A percentile compares a stretch with the other conserved stretches of the same genome.
These are phyloP conservation scores for Heritiera fomes DNA, from an alignment of 345 rosid species.

Conservation along the genomic window DNA sequence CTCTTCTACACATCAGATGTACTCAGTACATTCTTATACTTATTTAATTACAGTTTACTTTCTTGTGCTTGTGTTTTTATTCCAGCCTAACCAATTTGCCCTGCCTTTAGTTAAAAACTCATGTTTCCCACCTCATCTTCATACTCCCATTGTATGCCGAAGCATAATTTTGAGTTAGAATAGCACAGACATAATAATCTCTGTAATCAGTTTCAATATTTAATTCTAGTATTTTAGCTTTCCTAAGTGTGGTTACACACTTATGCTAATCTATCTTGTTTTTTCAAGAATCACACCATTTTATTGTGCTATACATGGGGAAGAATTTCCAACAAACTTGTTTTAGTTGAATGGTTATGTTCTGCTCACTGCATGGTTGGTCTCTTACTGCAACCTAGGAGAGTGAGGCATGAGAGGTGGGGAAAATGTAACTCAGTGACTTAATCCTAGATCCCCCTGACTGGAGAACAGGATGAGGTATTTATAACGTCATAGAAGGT, in stretches of 20 bases:
- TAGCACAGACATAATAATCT: neutral
- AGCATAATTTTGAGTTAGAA: neutral
- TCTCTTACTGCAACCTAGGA: neutral
- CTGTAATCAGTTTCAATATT: no score
- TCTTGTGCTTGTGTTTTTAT: no score
- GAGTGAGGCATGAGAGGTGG: neutral
- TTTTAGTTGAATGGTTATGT: neutral
- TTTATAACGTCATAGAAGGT: neutral
- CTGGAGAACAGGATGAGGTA: neutral
- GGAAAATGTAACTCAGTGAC: neutral
- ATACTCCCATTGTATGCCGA: neutral
- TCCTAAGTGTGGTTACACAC: neutral
- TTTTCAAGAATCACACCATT: no score
- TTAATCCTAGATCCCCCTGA: neutral
- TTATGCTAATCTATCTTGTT: neutral
- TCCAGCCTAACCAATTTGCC: no score
- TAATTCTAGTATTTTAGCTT: no score
- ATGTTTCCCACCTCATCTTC: neutral
- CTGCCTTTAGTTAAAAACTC: no score
- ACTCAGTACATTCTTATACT: no score
- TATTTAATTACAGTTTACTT: no score
- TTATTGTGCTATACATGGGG: neutral
- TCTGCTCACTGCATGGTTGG: neutral
- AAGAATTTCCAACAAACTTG: neutral
- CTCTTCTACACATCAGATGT: no score